Percentiles rank a stretch among this genome's conserved stretches.
Conservation (phyloP, 2,329 filamentous ascomycete species). For the Neonectria faginata region DNA sequence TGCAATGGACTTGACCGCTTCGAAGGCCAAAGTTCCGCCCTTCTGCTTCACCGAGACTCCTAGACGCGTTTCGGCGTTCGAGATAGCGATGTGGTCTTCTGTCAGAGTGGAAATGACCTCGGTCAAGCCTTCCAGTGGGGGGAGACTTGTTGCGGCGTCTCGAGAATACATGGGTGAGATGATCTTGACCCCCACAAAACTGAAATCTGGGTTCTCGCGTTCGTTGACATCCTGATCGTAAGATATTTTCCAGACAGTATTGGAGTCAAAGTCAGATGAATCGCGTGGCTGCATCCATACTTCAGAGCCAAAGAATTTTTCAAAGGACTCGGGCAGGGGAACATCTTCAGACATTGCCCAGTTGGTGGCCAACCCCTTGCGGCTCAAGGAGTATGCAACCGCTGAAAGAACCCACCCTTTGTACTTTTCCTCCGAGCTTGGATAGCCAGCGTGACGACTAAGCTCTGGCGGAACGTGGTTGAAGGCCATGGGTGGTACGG, state of each 20-base stretch:
- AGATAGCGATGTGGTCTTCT: constrained; percentile 19
- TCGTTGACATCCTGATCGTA: constrained; percentile 26
- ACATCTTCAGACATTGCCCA: neutral
- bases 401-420: constrained; percentile 7
- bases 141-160: neutral
- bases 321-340: neutral
- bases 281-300: neutral
- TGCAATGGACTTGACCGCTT: constrained; percentile 22
- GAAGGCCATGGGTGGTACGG: neutral
- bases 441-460: neutral
- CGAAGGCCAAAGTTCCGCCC: neutral
- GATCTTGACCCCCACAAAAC: constrained; percentile 33
- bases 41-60: constrained; percentile 9
- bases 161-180: constrained; percentile 25
- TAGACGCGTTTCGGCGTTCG: constrained; percentile 29
- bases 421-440: neutral
- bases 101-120: constrained; percentile 21
- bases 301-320: too few relatives aligned
- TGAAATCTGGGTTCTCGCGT: constrained; percentile 22
- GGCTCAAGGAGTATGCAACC: neutral
- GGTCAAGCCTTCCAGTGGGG: neutral
- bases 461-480: neutral
- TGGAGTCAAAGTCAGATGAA: neutral
- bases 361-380: constrained; percentile 5
- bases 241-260: constrained; percentile 21